Evolutionary conservation across 495 filamentous ascomycete species (phyloP), one percentile per base, ranked within the genome.

Genomic region (Eremomyces bilateralis): DNA sequence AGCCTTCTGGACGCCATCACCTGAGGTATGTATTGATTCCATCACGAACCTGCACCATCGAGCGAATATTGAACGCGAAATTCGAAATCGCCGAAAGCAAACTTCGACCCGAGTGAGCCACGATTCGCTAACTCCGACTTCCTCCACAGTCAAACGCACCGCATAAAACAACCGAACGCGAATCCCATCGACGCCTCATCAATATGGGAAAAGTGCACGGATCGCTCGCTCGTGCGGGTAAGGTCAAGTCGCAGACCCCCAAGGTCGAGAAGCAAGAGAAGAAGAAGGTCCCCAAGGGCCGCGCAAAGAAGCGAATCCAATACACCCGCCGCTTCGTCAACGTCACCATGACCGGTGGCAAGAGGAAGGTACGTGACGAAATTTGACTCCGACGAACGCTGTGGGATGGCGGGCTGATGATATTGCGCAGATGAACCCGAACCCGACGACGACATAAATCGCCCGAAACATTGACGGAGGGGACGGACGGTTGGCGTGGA

Each of bases 311-410:
- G 82, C 74, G 88, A 51, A 74, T 93, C 50, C 69, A 65, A 45
- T 97, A 99, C 69, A 95, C 83, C 48, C 78, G 88, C 57, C 83
- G 88, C 47, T 99, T 99, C 71, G 90, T 99, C 46, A 99, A 95
- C 68, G 84, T 99, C 55, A 91, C 82, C 49, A 67, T 94, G 71
- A 93, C 88, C 39, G 88, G 88, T 60, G 88, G 88, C 61, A 99
- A 99, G 85, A 69, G 88, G 62, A 95, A 95, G 85, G 82, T 90
- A 58, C 47, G 63, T 30, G 40, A 13, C 11, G 30, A 31, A 19
- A 32, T 5, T 28, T 11, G 24, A 19, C 10, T 27, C 4, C 17
- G 12, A 13, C 17, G 20, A 17, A 15, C 4, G 2, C 29, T 37
- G 29, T 4, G 1, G 19, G 12, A n/a, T 17, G 15, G 25, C 4